These are phyloP conservation scores for Serendipita sp. DNA, from an alignment of 768 basidiomycete species.

Conservation along the genomic window DNA sequence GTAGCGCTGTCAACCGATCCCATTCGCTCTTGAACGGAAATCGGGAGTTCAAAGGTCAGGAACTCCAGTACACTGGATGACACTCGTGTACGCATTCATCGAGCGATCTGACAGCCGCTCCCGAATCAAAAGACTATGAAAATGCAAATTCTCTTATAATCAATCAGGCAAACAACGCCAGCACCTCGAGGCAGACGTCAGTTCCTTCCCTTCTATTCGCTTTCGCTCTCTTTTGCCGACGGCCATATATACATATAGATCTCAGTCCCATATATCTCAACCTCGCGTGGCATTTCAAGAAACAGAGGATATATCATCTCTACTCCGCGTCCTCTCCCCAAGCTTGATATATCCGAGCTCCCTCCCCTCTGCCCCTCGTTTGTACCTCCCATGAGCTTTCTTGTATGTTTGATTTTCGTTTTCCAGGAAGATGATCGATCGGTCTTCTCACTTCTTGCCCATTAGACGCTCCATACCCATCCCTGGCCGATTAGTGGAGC, in stretches of 20 bases:
- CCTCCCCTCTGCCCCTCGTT: too few species aligned
- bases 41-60: too few species aligned
- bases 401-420: too few species aligned
- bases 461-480: not conserved
- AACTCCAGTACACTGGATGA: too few species aligned
- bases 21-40: too few species aligned
- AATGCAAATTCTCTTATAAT: not conserved
- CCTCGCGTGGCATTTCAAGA: not conserved
- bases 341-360: too few species aligned
- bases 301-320: too few species aligned
- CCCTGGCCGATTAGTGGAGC: not conserved
- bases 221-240: not conserved
- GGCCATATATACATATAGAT: not conserved
- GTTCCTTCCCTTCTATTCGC: not conserved
- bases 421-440: too few species aligned
- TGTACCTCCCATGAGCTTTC: too few species aligned
- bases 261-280: not conserved
- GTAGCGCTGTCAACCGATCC: too few species aligned
- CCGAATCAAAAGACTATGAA: too few species aligned
- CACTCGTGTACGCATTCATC: not conserved
- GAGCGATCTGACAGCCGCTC: not conserved
- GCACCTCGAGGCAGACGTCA: conserved; percentile 5
- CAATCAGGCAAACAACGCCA: not conserved
- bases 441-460: not conserved
- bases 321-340: too few species aligned